phyloP scores from a whole-genome alignment of 306 rosid genomes.

The Citrullus colocynthis region DNA sequence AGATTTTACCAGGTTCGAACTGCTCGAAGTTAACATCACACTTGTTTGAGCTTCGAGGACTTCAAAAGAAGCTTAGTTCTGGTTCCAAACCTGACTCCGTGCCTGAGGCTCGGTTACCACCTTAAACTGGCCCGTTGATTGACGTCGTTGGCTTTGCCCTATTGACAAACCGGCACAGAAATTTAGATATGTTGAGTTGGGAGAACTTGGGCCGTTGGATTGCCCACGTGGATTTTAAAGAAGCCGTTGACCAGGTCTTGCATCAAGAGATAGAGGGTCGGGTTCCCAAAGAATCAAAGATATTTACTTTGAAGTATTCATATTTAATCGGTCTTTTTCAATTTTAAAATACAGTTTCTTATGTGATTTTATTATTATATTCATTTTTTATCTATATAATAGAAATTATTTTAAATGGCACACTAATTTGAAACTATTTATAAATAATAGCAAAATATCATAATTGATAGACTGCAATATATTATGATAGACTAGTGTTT shows the following conservation, averaged over 20 bases:
- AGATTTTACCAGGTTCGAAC: conserved; percentile 2
- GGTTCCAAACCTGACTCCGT: conserved; percentile 8
- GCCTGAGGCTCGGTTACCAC: conserved; percentile 5
- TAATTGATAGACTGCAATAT: no score
- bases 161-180: background rate
- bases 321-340: no score
- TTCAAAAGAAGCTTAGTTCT: conserved; percentile 26
- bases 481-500: no score
- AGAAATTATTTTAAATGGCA: no score
- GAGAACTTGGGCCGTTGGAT: background rate
- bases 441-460: no score
- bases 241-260: background rate
- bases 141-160: background rate
- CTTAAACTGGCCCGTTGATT: background rate
- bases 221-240: background rate
- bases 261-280: background rate
- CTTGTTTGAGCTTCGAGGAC: conserved; percentile 14
- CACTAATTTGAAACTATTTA: no score
- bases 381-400: no score
- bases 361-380: no score
- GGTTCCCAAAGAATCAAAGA: background rate
- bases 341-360: no score
- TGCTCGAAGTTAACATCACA: conserved; percentile 2
- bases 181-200: background rate
- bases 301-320: background rate